Evolutionary conservation across 768 basidiomycete species (phyloP), one percentile per base, ranked within the genome.

Genomic region (Amylocystis lapponica): DNA sequence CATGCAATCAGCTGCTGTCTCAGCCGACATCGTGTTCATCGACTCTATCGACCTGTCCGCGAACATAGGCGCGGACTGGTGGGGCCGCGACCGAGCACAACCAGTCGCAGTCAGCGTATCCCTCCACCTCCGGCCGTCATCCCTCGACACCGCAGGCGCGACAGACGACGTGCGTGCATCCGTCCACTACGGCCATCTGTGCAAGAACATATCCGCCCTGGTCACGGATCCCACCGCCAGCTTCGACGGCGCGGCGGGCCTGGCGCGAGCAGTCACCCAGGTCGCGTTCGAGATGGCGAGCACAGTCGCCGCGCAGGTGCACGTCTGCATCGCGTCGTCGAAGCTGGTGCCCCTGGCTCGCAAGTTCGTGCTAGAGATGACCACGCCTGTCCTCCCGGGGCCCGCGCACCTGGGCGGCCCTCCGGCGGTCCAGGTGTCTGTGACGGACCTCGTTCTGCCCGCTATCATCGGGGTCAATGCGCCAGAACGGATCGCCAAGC

Each of bases 401-500:
- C 23, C 22, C 41, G 32, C 10, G 27, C n/a, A 34, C 3, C 20
- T 4, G 26, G 41, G 32, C 14, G 16, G 27, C n/a, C n/a, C n/a
- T 35, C 5, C 31, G 16, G 16, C 14, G 30, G 50, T 61, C 30
- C 64, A 61, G 36, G 66, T 71, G n/a, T 53, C 54, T 7, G 62
- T 87, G 27, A 62, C 61, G 25, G 65, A 75, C 36, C 54, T 88
- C 11, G 49, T 62, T 2, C 56, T 82, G 10, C 68, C 70, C 1
- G 72, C 79, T 8, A 62, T 88, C 41, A 78, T 90, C 36, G 87
- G 86, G 0, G 72, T 88, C 26, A 83, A 86, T 48, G 72, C 80
- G 0, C 81, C 79, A 6, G 86, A 89, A 52, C 68, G 85, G 25
- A 56, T 71, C 23, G 71, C 75, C 32, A 79, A 79, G 54, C 86